These are phyloP conservation scores for Hydrangea macrophylla DNA, from an alignment of 148 eudicot species.

Conservation along the genomic window DNA sequence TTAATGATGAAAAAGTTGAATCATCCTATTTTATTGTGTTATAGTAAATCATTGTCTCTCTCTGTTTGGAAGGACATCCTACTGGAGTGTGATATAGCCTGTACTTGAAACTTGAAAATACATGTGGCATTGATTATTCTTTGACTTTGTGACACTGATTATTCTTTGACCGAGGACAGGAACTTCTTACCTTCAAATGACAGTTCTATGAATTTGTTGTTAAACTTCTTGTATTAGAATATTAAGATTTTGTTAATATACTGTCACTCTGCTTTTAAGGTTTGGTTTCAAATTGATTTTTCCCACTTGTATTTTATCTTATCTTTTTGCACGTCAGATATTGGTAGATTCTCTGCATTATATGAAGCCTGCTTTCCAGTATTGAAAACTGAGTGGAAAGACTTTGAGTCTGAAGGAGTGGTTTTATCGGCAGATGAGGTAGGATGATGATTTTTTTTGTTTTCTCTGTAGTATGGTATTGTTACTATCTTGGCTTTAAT, in stretches of 20 bases:
- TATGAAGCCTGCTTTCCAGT: constrained; percentile 48
- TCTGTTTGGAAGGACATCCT: neutral
- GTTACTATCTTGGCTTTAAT: neutral
- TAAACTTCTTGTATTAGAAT: neutral
- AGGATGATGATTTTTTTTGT: neutral
- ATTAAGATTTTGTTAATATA: neutral
- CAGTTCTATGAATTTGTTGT: neutral
- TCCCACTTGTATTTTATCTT: neutral
- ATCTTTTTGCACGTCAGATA: constrained; percentile 23
- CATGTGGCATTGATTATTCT: neutral
- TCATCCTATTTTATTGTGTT: too few species aligned
- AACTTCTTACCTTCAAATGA: neutral
- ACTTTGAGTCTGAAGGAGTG: constrained; percentile 33
- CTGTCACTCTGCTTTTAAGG: constrained; percentile 2
- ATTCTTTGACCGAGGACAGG: neutral
- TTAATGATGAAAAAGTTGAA: too few species aligned
- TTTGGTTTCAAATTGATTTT: neutral
- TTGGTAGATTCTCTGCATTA: constrained; percentile 24
- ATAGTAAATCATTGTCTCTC: too few species aligned
- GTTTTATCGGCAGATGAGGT: constrained; percentile 45
- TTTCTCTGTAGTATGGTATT: neutral
- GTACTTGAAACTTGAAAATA: too few species aligned
- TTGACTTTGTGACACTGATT: neutral
- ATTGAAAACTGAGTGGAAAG: constrained; percentile 55
- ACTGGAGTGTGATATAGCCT: neutral